Evolutionary conservation across 768 basidiomycete species (phyloP), one percentile per base, ranked within the genome.

Genomic region (Rickenella mellea): DNA sequence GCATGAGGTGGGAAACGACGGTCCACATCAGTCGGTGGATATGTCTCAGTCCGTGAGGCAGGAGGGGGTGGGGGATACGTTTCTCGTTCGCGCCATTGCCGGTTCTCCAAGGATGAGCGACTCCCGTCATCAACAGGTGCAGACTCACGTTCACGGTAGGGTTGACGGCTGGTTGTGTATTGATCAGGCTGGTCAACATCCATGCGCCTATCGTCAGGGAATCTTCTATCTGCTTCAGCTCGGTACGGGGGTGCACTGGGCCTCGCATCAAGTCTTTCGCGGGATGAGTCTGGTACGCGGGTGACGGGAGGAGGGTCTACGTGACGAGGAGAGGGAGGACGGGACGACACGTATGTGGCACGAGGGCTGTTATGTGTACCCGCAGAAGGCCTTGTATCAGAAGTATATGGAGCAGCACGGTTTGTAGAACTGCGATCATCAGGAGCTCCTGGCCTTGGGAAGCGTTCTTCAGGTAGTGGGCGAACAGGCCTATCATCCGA

Each of bases 31-130:
- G 33, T 36, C 19, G 15, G 9, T 11, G 9, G 33, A 17, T 4
- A n/a, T n/a, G n/a, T n/a, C n/a, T n/a, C 9, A 36, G 10, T 22
- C 9, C 33, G 33, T 7, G 33, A 5, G 6, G n/a, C n/a, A n/a
- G 33, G 33, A 11, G 33, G 33, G 3, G 33, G 33, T 19, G 19
- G 24, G 15, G 24, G 6, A 3, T 17, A 17, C 19, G 19, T 17
- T 36, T 30, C 29, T 30, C 29, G 29, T 30, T 36, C 33, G 12
- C 33, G 33, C 33, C 33, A 36, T 36, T 36, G 19, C 7, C 33
- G 33, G 9, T 17, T 19, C 10, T 36, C 33, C 3, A 36, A 22
- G 19, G 33, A 12, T 19, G 33, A 22, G 10, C 33, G 33, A 17
- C 19, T 9, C 15, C 33, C 19, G 11, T 36, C 33, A 36, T 36